These are phyloP conservation scores for Hemerocallis citrina DNA, from an alignment of 106 monocot genomes.

Conservation along the genomic window DNA sequence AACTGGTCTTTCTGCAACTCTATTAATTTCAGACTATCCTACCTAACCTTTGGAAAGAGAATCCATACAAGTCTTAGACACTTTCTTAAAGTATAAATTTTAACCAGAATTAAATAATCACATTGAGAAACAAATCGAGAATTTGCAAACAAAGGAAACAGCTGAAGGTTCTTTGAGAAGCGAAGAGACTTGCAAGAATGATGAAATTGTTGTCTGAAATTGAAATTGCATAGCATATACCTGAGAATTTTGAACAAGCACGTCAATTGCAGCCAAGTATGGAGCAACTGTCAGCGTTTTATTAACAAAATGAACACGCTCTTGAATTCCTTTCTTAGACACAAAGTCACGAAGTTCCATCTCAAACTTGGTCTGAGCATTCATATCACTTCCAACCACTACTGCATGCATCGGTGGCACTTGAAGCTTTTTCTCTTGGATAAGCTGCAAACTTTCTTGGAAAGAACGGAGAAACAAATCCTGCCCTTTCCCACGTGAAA, in stretches of 20 bases:
- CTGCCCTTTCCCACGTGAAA: conserved; percentile 93
- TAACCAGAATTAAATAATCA: no score
- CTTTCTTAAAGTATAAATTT: no score
- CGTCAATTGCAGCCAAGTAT: conserved; percentile 90
- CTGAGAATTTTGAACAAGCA: conserved; percentile 97
- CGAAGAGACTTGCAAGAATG: neutral
- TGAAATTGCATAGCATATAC: conserved; percentile 21
- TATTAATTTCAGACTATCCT: no score
- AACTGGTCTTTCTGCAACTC: no score
- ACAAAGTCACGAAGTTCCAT: conserved; percentile 70
- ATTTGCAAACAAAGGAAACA: conserved; percentile 3
- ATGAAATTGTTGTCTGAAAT: neutral
- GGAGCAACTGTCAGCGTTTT: conserved; percentile 85
- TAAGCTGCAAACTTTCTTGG: conserved; percentile 66
- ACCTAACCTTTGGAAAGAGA: no score
- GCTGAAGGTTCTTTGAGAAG: neutral
- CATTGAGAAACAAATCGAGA: no score
- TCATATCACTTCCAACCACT: conserved; percentile 93
- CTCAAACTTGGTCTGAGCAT: conserved; percentile 86
- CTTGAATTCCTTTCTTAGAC: conserved; percentile 54
- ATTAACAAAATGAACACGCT: conserved; percentile 84
- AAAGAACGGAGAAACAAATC: conserved; percentile 85
- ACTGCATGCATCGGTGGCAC: conserved; percentile 78
- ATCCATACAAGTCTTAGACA: no score
- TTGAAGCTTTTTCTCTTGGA: conserved; percentile 63